Evolutionary conservation across 176 grass and related monocot genomes (phyloP).

Genomic region (Aegilops umbellulata): DNA sequence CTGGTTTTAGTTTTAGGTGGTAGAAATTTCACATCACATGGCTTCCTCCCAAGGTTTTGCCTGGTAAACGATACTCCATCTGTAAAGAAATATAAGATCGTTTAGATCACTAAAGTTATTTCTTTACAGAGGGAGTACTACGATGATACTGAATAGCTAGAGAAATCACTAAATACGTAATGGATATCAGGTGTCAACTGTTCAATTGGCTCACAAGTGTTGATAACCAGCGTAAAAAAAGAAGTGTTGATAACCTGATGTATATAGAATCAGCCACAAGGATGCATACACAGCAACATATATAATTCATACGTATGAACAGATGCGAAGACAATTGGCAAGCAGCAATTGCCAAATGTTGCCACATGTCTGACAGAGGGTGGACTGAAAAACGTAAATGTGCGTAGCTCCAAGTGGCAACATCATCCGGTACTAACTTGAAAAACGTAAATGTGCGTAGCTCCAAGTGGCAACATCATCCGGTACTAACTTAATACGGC

Average conservation of each 20-base stretch:
- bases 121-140: neutral
- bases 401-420: slow-evolving; percentile 4
- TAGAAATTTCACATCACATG: neutral
- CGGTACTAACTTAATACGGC: neutral
- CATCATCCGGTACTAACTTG: neutral
- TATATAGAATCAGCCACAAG: neutral
- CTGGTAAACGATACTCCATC: neutral
- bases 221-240: neutral
- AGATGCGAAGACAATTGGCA: neutral
- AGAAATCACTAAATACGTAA: neutral
- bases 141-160: neutral
- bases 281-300: neutral
- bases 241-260: neutral
- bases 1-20: neutral
- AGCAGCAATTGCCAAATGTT: neutral
- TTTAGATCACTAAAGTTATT: too few species aligned
- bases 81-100: too few species aligned
- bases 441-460: neutral
- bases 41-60: neutral
- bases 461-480: slow-evolving; percentile 11
- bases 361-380: neutral
- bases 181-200: neutral
- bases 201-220: neutral
- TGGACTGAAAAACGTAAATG: neutral
- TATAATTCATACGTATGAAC: neutral